These are phyloP conservation scores for Sporothrix variecibatus DNA, from an alignment of 2,329 filamentous ascomycete genomes.

Conservation along the genomic window DNA sequence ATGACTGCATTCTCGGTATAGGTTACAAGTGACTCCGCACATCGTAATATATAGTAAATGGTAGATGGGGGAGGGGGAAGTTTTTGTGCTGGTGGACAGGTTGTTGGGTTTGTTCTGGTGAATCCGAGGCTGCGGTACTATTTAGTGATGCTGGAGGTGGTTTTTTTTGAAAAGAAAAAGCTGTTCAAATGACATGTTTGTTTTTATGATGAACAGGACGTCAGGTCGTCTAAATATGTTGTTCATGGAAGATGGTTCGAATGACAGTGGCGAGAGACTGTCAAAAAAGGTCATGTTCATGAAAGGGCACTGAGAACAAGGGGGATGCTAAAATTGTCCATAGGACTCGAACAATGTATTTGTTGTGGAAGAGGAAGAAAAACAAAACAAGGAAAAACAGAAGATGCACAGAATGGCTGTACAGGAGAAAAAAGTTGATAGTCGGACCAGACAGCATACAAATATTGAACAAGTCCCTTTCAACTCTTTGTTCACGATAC, in stretches of 20 bases:
- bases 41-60: constrained; percentile 11
- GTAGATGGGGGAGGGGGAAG: too few relatives aligned
- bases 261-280: not conserved
- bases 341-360: not conserved
- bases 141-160: too few relatives aligned
- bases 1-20: constrained; percentile 23
- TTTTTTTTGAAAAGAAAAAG: not conserved
- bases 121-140: not conserved
- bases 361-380: not conserved
- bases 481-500: not conserved
- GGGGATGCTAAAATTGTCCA: not conserved
- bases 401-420: not conserved
- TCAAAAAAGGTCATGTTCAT: not conserved
- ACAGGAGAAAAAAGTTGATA: not conserved
- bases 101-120: not conserved
- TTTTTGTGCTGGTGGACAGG: not conserved
- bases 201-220: not conserved
- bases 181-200: not conserved
- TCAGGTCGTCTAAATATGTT: constrained; percentile 1
- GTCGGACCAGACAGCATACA: too few relatives aligned
- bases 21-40: constrained; percentile 23
- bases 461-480: not conserved
- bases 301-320: not conserved
- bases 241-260: not conserved
- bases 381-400: not conserved